Conservation (phyloP, 345 rosid genomes). For the Hypericum perforatum region DNA sequence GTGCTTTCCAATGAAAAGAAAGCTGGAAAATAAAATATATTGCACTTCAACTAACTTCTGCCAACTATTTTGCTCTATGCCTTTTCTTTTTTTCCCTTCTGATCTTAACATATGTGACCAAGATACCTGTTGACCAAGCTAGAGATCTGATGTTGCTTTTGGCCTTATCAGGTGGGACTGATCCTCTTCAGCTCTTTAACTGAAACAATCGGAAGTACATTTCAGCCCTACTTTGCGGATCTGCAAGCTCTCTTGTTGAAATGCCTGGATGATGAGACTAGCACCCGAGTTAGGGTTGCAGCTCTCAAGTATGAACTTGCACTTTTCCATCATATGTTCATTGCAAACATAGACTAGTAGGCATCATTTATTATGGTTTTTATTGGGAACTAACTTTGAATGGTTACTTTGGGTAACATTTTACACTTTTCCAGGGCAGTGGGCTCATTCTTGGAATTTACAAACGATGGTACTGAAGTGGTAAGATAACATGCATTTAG, state of each 20-base stretch:
- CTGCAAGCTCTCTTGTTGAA: slow-evolving; percentile 89
- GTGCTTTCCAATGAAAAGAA: too few relatives aligned
- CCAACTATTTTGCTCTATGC: neutral
- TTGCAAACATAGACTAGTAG: neutral
- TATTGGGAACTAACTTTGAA: slow-evolving; percentile 1
- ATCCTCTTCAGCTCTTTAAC: slow-evolving; percentile 97
- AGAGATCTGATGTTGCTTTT: slow-evolving; percentile 12
- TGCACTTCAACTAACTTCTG: too few relatives aligned
- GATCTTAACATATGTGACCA: too few relatives aligned
- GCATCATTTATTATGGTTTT: neutral
- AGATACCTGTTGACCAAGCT: slow-evolving; percentile 4
- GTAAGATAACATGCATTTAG: slow-evolving; percentile 29
- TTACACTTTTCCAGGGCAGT: slow-evolving; percentile 60
- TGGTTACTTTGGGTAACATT: slow-evolving; percentile 13
- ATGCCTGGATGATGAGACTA: slow-evolving; percentile 83
- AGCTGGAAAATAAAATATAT: too few relatives aligned
- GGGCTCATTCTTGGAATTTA: slow-evolving; percentile 92
- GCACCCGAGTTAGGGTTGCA: slow-evolving; percentile 89
- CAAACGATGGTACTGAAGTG: slow-evolving; percentile 74
- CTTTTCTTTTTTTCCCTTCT: neutral
- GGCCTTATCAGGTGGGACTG: slow-evolving; percentile 64
- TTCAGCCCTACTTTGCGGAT: slow-evolving; percentile 75
- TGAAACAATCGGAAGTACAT: slow-evolving; percentile 86
- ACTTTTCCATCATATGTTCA: slow-evolving; percentile 6
- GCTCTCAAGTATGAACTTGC: slow-evolving; percentile 71